A percentile compares a stretch with the other conserved stretches of the same genome.
These are phyloP conservation scores for Pseudocercospora fijiensis DNA, from an alignment of 2,329 filamentous ascomycete genomes.

Conservation along the genomic window DNA sequence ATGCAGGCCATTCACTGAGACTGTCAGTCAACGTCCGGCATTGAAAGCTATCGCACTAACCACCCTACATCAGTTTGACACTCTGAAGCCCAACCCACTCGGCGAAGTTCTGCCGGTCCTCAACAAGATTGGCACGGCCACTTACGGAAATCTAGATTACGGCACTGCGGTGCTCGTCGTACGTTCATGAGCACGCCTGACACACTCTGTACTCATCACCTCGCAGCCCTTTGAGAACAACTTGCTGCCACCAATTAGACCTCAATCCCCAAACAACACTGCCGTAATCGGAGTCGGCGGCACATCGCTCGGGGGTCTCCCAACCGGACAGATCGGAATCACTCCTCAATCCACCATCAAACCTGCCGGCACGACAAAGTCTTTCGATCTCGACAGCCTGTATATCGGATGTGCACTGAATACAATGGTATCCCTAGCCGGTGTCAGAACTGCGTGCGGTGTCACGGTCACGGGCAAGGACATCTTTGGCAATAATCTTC, in stretches of 20 bases:
- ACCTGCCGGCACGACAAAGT: background rate
- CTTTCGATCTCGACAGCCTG: background rate
- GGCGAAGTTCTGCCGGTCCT: background rate
- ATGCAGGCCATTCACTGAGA: background rate
- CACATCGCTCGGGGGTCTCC: background rate
- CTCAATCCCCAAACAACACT: background rate
- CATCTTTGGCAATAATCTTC: background rate
- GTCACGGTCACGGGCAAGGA: background rate
- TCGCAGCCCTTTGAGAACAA: background rate
- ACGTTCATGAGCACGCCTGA: background rate
- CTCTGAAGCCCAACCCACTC: background rate
- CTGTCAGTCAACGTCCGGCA: background rate
- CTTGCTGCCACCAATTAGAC: background rate
- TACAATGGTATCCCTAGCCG: background rate
- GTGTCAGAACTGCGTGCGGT: background rate
- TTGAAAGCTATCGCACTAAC: background rate
- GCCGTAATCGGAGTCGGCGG: background rate
- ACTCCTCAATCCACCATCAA: background rate
- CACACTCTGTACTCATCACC: background rate
- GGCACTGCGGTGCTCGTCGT: background rate
- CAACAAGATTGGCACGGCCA: background rate
- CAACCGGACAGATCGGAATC: background rate
- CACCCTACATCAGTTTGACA: background rate
- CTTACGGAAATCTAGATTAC: background rate
- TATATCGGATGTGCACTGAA: background rate